These are phyloP conservation scores for Pyrus hybrid DNA, from an alignment of 331 rosid species.

Conservation along the genomic window DNA sequence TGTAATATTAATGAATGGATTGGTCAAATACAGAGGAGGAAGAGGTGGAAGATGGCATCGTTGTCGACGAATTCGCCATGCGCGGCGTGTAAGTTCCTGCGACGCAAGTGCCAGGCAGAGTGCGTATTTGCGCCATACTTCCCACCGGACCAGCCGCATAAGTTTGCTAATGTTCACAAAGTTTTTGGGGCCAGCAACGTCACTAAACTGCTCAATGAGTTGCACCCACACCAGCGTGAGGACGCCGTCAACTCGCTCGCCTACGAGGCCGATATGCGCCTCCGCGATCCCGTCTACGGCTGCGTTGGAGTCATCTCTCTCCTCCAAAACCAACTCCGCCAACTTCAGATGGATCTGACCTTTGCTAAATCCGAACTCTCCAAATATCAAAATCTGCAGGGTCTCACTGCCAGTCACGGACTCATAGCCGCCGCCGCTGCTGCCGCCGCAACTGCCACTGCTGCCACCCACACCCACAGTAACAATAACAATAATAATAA, in stretches of 20 bases:
- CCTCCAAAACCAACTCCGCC: slow-evolving; percentile 89
- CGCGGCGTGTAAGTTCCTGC: slow-evolving; percentile 91
- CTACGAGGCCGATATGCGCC: slow-evolving; percentile 93
- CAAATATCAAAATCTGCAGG: slow-evolving; percentile 49
- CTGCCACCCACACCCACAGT: neutral
- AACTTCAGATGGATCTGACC: slow-evolving; percentile 81
- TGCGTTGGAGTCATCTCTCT: slow-evolving; percentile 92
- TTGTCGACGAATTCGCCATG: slow-evolving; percentile 71
- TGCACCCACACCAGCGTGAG: slow-evolving; percentile 91
- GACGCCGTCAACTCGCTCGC: slow-evolving; percentile 95
- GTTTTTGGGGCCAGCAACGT: slow-evolving; percentile 95
- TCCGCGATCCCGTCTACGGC: slow-evolving; percentile 96
- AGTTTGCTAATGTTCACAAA: slow-evolving; percentile 85
- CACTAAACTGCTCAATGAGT: slow-evolving; percentile 77
- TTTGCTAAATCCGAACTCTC: slow-evolving; percentile 92
- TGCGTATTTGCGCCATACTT: slow-evolving; percentile 93
- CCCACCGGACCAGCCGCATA: slow-evolving; percentile 96
- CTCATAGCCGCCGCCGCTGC: slow-evolving; percentile 38
- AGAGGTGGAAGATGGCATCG: slow-evolving; percentile 42
- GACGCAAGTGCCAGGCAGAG: slow-evolving; percentile 92
- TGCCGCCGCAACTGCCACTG: neutral
- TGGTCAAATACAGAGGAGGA: neutral
- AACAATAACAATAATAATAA: neutral
- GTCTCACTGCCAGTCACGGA: slow-evolving; percentile 30
- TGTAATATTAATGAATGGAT: neutral